Evolutionary conservation across 2,329 filamentous ascomycete genomes (phyloP).

Genomic region (Calonectria montana): DNA sequence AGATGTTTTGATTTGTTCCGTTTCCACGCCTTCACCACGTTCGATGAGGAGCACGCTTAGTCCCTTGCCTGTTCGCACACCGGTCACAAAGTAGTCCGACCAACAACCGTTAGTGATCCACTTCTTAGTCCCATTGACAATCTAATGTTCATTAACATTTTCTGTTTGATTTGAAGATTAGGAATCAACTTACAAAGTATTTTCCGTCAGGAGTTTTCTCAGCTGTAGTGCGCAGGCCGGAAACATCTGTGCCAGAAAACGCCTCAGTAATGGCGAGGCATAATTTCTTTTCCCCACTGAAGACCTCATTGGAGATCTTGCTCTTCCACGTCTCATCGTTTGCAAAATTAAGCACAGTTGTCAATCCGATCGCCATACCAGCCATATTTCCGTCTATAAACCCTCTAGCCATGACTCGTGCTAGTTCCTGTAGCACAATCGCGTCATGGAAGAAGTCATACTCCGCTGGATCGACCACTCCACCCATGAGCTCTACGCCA

Average conservation of each 20-base stretch:
- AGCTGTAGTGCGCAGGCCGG: constrained; percentile 83
- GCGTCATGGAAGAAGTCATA: constrained; percentile 92
- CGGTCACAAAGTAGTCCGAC: constrained; percentile 85
- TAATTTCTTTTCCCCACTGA: constrained; percentile 87
- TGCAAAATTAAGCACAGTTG: constrained; percentile 83
- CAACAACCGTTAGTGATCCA: constrained; percentile 88
- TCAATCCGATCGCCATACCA: constrained; percentile 85
- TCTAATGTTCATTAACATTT: constrained; percentile 31
- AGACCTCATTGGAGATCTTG: constrained; percentile 75
- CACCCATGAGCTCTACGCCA: constrained; percentile 75
- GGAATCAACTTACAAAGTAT: constrained; percentile 60
- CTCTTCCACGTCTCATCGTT: constrained; percentile 73
- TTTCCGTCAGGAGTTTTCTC: constrained; percentile 80
- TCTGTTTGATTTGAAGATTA: no score
- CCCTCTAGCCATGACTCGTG: constrained; percentile 76
- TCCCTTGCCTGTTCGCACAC: constrained; percentile 82
- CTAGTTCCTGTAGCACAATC: constrained; percentile 79
- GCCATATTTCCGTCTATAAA: constrained; percentile 91
- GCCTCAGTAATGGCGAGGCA: constrained; percentile 90
- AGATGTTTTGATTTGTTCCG: constrained; percentile 80
- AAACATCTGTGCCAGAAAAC: constrained; percentile 84
- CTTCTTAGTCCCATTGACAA: constrained; percentile 81
- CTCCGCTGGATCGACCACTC: constrained; percentile 79
- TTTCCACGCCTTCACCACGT: constrained; percentile 79
- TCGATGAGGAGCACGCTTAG: constrained; percentile 82